A percentile compares a stretch with the other conserved stretches of the same genome.
Conservation (phyloP, 1,139 yeast genomes). For the Trichomonascaceae sp. region DNA sequence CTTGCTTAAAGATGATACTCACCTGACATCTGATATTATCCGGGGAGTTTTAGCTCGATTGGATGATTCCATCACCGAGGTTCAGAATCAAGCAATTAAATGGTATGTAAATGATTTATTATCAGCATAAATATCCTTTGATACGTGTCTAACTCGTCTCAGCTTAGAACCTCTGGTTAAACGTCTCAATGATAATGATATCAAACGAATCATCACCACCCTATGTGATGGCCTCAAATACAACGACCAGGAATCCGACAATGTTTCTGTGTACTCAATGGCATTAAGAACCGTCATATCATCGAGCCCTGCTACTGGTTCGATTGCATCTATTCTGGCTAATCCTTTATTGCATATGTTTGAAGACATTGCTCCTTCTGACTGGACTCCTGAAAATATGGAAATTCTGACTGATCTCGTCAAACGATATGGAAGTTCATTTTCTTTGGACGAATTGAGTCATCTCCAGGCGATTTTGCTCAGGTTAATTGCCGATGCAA, state of each 20-base stretch:
- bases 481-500: slow-evolving; percentile 21
- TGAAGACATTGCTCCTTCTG: slow-evolving; percentile 24
- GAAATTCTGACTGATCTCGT: slow-evolving; percentile 60
- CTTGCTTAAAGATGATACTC: slow-evolving; percentile 28
- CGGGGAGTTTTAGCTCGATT: slow-evolving; percentile 49
- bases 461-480: slow-evolving; percentile 31
- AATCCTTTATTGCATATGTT: slow-evolving; percentile 32
- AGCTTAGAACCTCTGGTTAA: slow-evolving; percentile 36
- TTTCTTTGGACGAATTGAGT: slow-evolving; percentile 40
- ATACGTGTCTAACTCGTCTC: neutral
- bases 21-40: slow-evolving; percentile 35
- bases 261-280: slow-evolving; percentile 54
- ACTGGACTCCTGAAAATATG: slow-evolving; percentile 48
- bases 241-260: slow-evolving; percentile 15
- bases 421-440: slow-evolving; percentile 46
- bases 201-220: slow-evolving; percentile 18
- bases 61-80: slow-evolving; percentile 65
- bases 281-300: slow-evolving; percentile 60
- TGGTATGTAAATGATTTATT: slow-evolving; percentile 33
- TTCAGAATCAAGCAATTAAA: slow-evolving; percentile 69
- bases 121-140: neutral
- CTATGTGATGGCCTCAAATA: slow-evolving; percentile 5
- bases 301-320: slow-evolving; percentile 28
- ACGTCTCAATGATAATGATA: slow-evolving; percentile 20
- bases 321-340: slow-evolving; percentile 33